Evolutionary conservation across 164 flowering plant genomes (phyloP), one percentile per base, ranked within the genome.

Genomic region (Liquidambar formosana): DNA sequence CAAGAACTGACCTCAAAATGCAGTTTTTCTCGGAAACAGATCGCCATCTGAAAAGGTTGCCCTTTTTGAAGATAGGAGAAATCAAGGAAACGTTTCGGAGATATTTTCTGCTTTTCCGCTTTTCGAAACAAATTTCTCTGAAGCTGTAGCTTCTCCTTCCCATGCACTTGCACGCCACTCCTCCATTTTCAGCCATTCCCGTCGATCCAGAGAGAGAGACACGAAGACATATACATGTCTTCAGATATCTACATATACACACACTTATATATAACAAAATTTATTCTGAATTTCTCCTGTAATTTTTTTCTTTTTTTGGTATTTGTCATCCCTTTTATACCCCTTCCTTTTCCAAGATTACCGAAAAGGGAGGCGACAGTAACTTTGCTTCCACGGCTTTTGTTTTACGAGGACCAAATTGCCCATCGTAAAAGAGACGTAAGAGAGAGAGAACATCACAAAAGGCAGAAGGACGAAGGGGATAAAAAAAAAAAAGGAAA

Each of bases 171-270:
- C 77, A 77, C 14, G 71, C 73, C 15, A 67, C 52, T 54, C 70
- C 69, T 10, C 71, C 69, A 53, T 54, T 67, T 60, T 71, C 80
- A n/a, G 82, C 84, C 80, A 76, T 76, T 64, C 46, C 64, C 51
- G 27, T 67, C 67, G 57, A 60, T 41, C 61, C 8, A 46, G 49
- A 46, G 16, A 46, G 14, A 46, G 13, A 12, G 13, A 15, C 12
- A 46, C n/a, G n/a, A 11, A 46, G 41, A 6, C 4, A 6, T 33
- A 6, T 33, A 33, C 6, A 33, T 33, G 41, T 33, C 4, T 33
- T 2, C 6, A 33, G 4, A 33, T 33, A 9, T 46, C 13, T 46
- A 46, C 10, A 15, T 46, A 46, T 46, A 9, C 10, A 9, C 10
- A 46, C 22, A 54, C 15, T 11, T 11, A 14, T 1, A 10, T 1